Evolutionary conservation across 306 rosid species (phyloP), one percentile per base, ranked within the genome.

Genomic region (Sicyos edulis): DNA sequence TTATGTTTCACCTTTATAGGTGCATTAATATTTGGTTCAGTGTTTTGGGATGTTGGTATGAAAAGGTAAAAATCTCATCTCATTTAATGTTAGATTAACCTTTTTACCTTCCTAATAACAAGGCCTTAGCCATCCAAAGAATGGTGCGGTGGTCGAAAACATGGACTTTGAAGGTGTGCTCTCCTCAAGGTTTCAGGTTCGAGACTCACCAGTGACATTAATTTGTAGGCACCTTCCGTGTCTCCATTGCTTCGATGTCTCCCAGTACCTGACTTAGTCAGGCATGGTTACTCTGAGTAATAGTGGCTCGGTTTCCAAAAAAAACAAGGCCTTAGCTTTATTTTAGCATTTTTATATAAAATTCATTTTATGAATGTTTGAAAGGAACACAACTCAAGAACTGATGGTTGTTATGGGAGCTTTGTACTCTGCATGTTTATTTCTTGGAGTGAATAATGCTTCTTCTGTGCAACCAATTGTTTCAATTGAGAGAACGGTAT

Each of bases 401-500:
- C 58, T 92, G 66, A 21, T 83, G n/a, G 82, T 81, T 77, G 82
- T 88, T 24, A 89, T 89, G 97, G 96, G 96, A 80, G 95, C 97
- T 74, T 89, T 92, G 21, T 92, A 88, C 74, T 12, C 96, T 11
- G 82, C 97, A 2, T 82, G 89, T 74, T 66, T 92, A 78, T 92
- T 89, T 83, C 87, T 92, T 66, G 97, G 97, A 26, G 86, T 89
- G 74, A 92, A 88, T 62, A 92, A 92, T 47, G 70, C 97, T 72
- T 82, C 97, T 72, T 88, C 96, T 24, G 97, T 92, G 26, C 97
- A 92, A 71, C 97, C 97, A 20, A 80, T 92, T 77, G 87, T 92
- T 85, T 92, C 97, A 21, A 92, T 92, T 71, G 97, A 87, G 84
- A 92, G 97, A 80, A 85, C 97, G 20, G 97, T 92, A 7, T 92